Evolutionary conservation across 371 early-diverging fungal species (phyloP).

Genomic region (Rhizopus arrhizus): DNA sequence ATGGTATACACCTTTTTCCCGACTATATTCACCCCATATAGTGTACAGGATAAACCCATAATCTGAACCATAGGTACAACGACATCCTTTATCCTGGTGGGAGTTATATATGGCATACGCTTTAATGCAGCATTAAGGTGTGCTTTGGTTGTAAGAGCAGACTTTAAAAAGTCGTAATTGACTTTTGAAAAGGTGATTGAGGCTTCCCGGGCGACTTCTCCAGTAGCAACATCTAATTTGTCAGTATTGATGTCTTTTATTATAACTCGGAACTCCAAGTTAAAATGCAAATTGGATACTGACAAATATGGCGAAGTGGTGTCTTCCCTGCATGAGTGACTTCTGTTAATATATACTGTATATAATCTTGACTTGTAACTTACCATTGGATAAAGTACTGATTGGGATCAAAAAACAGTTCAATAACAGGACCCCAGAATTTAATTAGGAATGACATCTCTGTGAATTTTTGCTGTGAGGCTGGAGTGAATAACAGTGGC

Average conservation of each 20-base stretch:
- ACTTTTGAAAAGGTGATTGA: constrained; percentile 5
- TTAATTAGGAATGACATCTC: constrained; percentile 16
- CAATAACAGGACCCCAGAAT: constrained; percentile 22
- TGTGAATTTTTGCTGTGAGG: constrained; percentile 12
- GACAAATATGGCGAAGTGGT: constrained; percentile 16
- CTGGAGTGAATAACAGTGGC: constrained; percentile 8
- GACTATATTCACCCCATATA: constrained; percentile 13
- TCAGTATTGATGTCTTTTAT: constrained; percentile 12
- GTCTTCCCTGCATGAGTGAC: constrained; percentile 16
- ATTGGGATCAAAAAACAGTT: constrained; percentile 19
- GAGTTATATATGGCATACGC: constrained; percentile 11
- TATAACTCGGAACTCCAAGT: constrained; percentile 17
- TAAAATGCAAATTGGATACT: constrained; percentile 6
- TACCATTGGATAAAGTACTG: constrained; percentile 22
- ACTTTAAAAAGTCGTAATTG: constrained; percentile 7
- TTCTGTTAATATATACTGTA: constrained; percentile 3
- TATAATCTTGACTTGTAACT: constrained; percentile 4
- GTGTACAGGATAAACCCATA: constrained; percentile 10
- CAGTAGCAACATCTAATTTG: constrained; percentile 17
- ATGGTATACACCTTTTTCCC: constrained; percentile 17
- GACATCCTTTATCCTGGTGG: constrained; percentile 12
- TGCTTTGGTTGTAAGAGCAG: constrained; percentile 10
- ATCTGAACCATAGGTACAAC: constrained; percentile 14
- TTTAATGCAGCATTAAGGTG: constrained; percentile 17
- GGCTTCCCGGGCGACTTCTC: constrained; percentile 10